phyloP scores from a whole-genome alignment of 768 basidiomycete genomes.

The Trametes villosa region DNA sequence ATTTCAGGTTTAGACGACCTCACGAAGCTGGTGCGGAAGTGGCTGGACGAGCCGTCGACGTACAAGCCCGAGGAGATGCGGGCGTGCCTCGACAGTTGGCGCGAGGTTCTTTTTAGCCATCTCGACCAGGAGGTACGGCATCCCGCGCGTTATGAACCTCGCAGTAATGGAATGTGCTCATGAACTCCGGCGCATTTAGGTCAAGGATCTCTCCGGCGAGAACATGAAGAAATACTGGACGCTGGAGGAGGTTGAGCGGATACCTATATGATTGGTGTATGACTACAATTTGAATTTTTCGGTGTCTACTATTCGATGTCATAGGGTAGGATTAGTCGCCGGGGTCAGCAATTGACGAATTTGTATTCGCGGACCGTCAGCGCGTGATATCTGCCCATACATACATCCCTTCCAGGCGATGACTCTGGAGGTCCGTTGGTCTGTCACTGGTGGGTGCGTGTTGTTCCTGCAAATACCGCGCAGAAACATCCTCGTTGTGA shows the following conservation, averaged over 20 bases:
- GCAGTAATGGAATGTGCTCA: background rate
- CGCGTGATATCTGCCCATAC: too few species aligned
- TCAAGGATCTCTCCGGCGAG: constrained; percentile 51
- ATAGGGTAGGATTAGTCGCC: too few species aligned
- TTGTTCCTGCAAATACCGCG: too few species aligned
- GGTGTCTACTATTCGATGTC: background rate
- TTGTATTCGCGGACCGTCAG: too few species aligned
- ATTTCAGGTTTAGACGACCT: constrained; percentile 51
- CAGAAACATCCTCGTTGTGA: too few species aligned
- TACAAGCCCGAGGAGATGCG: constrained; percentile 57
- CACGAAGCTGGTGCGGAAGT: constrained; percentile 44
- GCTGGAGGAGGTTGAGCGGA: constrained; percentile 47
- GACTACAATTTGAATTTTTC: background rate
- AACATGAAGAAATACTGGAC: constrained; percentile 60
- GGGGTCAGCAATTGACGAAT: too few species aligned
- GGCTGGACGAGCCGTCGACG: constrained; percentile 44
- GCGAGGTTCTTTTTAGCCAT: constrained; percentile 53
- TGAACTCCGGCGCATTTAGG: constrained; percentile 36
- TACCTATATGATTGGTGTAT: constrained; percentile 31
- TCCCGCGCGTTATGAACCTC: background rate
- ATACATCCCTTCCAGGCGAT: too few species aligned
- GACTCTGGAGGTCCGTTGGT: too few species aligned
- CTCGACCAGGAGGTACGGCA: constrained; percentile 55
- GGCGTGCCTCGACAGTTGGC: constrained; percentile 52
- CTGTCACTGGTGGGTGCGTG: too few species aligned